Evolutionary conservation across 257 asterid species (phyloP), one percentile per base, ranked within the genome.

Genomic region (Fraxinus excelsior): DNA sequence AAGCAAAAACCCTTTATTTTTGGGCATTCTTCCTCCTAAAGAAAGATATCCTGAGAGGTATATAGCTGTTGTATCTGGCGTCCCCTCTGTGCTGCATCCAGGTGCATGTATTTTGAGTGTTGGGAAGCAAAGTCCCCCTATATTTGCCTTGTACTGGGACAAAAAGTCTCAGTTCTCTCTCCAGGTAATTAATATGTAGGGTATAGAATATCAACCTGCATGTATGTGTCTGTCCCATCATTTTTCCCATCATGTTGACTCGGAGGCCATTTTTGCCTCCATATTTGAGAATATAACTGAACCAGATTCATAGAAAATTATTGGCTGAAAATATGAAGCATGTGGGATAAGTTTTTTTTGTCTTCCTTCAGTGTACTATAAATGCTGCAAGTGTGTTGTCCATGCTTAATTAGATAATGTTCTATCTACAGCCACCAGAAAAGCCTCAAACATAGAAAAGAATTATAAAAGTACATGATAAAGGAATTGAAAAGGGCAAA

Each of bases 11-110:
- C 98, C 99, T 49, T 86, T 95, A 85, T 91, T 90, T 87, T 84
- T 95, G 85, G 98, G 98, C 71, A 88, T 86, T 80, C 88, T 93
- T 71, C 99, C 99, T 75, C 92, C 98, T 18, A 95, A 90, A 86
- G 98, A 91, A 83, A 87, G 94, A 84, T 93, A 89, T 78, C 98
- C 99, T 40, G 99, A 95, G 85, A 95, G 91, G 79, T 95, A 95
- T 71, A 37, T 95, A 76, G 97, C 97, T 74, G 81, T 93, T 74
- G 76, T 90, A 62, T 88, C 87, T 28, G 96, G 97, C 81, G 94
- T 91, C 65, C 98, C 98, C 66, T 90, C 92, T 5, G 90, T 91
- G 78, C 87, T 95, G 76, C 98, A 95, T 86, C 97, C 98, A 5
- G 99, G 98, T 72, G 98, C 99, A 83, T 91, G 94, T 84, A 79